These are phyloP conservation scores for Trichothecium sympodiale DNA, from an alignment of 2,329 filamentous ascomycete species.

Conservation along the genomic window DNA sequence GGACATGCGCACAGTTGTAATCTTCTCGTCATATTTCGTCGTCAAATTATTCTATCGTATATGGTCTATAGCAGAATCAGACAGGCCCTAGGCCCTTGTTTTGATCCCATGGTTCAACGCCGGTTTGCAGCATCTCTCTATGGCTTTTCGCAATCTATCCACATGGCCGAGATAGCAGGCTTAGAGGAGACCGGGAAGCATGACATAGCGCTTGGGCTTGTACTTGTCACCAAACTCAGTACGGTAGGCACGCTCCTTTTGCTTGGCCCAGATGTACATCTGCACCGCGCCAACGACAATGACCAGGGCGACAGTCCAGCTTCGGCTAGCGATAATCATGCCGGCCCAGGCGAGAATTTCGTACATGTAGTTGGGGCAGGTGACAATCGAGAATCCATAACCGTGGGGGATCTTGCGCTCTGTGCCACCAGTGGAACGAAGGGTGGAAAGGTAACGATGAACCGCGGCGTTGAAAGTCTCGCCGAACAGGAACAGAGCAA, in stretches of 20 bases:
- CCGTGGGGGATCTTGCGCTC: constrained; percentile 82
- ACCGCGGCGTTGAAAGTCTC: constrained; percentile 73
- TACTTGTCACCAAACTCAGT: constrained; percentile 89
- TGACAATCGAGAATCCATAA: constrained; percentile 76
- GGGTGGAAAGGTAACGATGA: constrained; percentile 65
- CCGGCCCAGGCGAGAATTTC: constrained; percentile 82
- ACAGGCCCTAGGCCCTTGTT: too few relatives aligned
- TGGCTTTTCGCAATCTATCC: too few relatives aligned
- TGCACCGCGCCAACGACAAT: constrained; percentile 59
- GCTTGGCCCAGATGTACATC: constrained; percentile 81
- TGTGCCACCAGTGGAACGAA: constrained; percentile 69
- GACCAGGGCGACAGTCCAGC: constrained; percentile 69
- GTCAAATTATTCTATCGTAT: background rate
- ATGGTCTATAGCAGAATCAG: too few relatives aligned
- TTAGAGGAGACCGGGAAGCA: constrained; percentile 70
- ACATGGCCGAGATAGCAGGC: too few relatives aligned
- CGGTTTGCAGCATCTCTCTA: too few relatives aligned
- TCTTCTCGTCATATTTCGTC: too few relatives aligned
- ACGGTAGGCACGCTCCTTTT: constrained; percentile 85
- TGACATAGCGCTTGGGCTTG: constrained; percentile 81
- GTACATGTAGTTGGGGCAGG: constrained; percentile 96
- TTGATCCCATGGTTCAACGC: too few relatives aligned
- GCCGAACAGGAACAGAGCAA: constrained; percentile 64
- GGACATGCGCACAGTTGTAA: background rate
- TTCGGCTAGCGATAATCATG: constrained; percentile 68